Evolutionary conservation across 1,284 basidiomycete genomes (phyloP).

Genomic region (Trametes sp.): DNA sequence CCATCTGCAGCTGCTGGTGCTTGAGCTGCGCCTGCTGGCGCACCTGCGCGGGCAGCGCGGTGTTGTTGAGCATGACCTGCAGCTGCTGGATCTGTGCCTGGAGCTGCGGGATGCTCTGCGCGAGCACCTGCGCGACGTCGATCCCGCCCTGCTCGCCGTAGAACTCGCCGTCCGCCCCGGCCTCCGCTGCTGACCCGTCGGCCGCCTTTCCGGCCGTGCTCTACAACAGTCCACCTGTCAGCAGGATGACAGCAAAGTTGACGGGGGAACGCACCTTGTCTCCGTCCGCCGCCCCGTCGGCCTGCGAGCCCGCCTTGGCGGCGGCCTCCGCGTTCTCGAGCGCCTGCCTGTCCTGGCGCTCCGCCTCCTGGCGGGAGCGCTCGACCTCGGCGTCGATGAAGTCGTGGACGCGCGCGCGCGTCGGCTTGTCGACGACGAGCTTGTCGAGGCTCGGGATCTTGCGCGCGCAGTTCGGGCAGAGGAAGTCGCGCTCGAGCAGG

Average conservation of each 20-base stretch:
- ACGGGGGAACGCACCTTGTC: constrained; percentile 24
- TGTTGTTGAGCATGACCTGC: constrained; percentile 78
- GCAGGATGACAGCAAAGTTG: neutral
- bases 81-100: constrained; percentile 82
- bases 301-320: constrained; percentile 8
- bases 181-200: constrained; percentile 15
- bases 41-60: constrained; percentile 70
- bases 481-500: constrained; percentile 91
- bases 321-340: constrained; percentile 15
- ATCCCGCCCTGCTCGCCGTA: constrained; percentile 71
- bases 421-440: constrained; percentile 79
- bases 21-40: constrained; percentile 82
- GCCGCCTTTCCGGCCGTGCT: constrained; percentile 2
- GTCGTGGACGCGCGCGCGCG: constrained; percentile 77
- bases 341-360: constrained; percentile 28
- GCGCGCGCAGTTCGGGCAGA: constrained; percentile 88
- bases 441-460: constrained; percentile 89
- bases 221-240: neutral
- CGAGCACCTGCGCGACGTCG: constrained; percentile 75
- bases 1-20: constrained; percentile 77
- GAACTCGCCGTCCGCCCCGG: constrained; percentile 46
- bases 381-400: constrained; percentile 89
- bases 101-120: constrained; percentile 75
- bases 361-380: constrained; percentile 72
- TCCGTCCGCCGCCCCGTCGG: constrained; percentile 18